Evolutionary conservation across 768 basidiomycete species (phyloP).

Genomic region (Termitomyces sp.): DNA sequence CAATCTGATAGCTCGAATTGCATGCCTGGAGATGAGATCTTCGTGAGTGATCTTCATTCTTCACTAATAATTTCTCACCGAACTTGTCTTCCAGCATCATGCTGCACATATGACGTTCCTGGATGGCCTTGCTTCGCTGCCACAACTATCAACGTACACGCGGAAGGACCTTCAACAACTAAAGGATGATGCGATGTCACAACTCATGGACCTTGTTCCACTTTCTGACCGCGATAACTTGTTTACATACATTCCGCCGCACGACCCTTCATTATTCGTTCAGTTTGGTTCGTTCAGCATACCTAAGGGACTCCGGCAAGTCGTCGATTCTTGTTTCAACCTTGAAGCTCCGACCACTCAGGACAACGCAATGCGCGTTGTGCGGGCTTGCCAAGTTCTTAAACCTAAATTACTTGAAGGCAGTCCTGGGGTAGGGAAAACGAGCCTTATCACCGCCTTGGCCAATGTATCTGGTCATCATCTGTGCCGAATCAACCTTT

Average conservation of each 20-base stretch:
- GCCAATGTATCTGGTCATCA: slow-evolving; percentile 73
- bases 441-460: slow-evolving; percentile 84
- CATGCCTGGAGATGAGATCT: slow-evolving; percentile 48
- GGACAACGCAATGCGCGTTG: slow-evolving; percentile 81
- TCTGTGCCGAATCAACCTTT: slow-evolving; percentile 91
- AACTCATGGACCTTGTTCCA: slow-evolving; percentile 55
- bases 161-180: slow-evolving; percentile 51
- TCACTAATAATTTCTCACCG: background rate
- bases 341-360: slow-evolving; percentile 85
- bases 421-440: slow-evolving; percentile 98
- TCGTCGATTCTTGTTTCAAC: slow-evolving; percentile 52
- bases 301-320: slow-evolving; percentile 43
- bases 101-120: slow-evolving; percentile 90
- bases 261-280: slow-evolving; percentile 31
- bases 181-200: slow-evolving; percentile 47
- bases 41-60: slow-evolving; percentile 42
- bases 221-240: slow-evolving; percentile 23
- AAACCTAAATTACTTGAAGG: slow-evolving; percentile 96
- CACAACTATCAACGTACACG: slow-evolving; percentile 65
- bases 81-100: slow-evolving; percentile 62
- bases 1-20: slow-evolving; percentile 18
- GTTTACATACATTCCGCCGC: slow-evolving; percentile 17
- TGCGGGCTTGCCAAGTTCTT: slow-evolving; percentile 81
- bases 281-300: slow-evolving; percentile 76
- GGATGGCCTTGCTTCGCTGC: slow-evolving; percentile 80